Percentiles rank a stretch among this genome's conserved stretches.
Evolutionary conservation across 2,329 filamentous ascomycete genomes (phyloP).

Genomic region (Cladosporium sp.): DNA sequence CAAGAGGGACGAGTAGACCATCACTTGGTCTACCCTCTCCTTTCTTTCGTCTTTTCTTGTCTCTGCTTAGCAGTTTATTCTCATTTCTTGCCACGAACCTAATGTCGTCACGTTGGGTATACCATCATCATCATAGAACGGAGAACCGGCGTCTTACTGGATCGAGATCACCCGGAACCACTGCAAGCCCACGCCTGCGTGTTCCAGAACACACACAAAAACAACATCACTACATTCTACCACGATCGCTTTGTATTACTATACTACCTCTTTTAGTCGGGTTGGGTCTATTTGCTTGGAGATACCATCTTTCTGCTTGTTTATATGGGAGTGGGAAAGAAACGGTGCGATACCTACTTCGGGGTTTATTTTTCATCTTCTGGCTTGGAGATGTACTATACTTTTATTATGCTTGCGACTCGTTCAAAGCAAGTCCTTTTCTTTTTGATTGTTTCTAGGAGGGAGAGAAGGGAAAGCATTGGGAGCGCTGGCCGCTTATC

Average conservation of each 20-base stretch:
- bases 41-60: slow-evolving; percentile 8
- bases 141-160: slow-evolving; percentile 10
- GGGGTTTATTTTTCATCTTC: neutral
- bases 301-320: slow-evolving; percentile 7
- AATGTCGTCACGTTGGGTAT: slow-evolving; percentile 19
- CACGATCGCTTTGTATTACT: slow-evolving; percentile 12
- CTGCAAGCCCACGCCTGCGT: slow-evolving; percentile 3
- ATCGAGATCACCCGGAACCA: slow-evolving; percentile 1
- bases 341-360: slow-evolving; percentile 9
- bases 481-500: slow-evolving; percentile 2
- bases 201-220: slow-evolving; percentile 2
- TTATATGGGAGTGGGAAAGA: neutral
- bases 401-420: slow-evolving; percentile 2
- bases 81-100: slow-evolving; percentile 16
- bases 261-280: slow-evolving; percentile 11
- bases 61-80: slow-evolving; percentile 8
- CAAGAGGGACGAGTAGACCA: slow-evolving; percentile 38
- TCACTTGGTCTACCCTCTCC: neutral
- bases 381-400: neutral
- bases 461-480: neutral
- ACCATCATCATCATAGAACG: slow-evolving; percentile 11
- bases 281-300: slow-evolving; percentile 8
- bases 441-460: neutral
- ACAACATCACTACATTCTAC: slow-evolving; percentile 5
- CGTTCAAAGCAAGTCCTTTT: slow-evolving; percentile 9